Conservation (phyloP, 2,329 filamentous ascomycete species). For the Colletotrichum gloeosporioides region DNA sequence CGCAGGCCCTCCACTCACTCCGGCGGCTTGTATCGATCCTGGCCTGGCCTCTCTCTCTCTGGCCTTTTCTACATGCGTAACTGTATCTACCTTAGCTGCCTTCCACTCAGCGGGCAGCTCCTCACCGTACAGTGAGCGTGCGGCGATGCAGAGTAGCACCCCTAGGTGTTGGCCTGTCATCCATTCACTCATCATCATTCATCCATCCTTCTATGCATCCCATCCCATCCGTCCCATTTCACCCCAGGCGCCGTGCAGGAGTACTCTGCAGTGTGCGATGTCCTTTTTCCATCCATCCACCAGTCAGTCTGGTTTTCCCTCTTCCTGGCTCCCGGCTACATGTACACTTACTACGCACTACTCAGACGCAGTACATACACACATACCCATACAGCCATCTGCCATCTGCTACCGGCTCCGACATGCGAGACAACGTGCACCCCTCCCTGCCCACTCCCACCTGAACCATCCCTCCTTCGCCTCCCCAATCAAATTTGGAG, state of each 20-base stretch:
- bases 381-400: slow-evolving; percentile 3
- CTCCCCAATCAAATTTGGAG: slow-evolving; percentile 19
- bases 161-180: slow-evolving; percentile 2
- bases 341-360: not conserved
- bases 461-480: slow-evolving; percentile 23
- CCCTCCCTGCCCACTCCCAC: slow-evolving; percentile 17
- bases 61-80: not conserved
- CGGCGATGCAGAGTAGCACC: not conserved
- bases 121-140: not conserved
- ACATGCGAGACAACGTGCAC: slow-evolving; percentile 21
- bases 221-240: not conserved
- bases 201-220: not conserved
- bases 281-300: not conserved
- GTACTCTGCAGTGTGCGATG: not conserved
- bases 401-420: slow-evolving; percentile 20
- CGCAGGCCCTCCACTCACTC: not conserved
- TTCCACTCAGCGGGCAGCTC: not conserved
- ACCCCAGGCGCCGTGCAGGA: not conserved
- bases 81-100: not conserved
- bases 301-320: not conserved
- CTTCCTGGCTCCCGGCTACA: slow-evolving; percentile 19
- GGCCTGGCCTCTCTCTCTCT: not conserved
- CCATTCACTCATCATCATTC: not conserved
- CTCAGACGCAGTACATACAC: not conserved
- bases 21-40: not conserved